Conservation (phyloP, 2,329 filamentous ascomycete species). For the Hypoxylon sp. region DNA sequence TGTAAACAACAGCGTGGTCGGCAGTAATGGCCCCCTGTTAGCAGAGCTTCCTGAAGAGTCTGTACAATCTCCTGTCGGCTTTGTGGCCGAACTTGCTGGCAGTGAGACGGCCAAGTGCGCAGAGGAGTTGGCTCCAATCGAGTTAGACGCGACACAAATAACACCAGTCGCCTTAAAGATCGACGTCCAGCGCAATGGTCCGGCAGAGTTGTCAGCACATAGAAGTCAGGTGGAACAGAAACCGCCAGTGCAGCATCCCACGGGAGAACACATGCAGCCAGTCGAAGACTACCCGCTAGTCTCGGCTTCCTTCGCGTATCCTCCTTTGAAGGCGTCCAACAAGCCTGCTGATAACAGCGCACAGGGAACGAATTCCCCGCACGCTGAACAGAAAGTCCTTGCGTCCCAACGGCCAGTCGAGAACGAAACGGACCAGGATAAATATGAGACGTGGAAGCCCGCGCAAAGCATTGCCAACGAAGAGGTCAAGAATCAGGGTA, state of each 20-base stretch:
- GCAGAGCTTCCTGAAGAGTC: constrained; percentile 43
- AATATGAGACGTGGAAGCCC: constrained; percentile 45
- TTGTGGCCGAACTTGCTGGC: constrained; percentile 49
- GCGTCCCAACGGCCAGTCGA: constrained; percentile 22
- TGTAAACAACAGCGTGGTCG: constrained; percentile 51
- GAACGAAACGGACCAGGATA: constrained; percentile 24
- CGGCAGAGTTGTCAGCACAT: constrained; percentile 46
- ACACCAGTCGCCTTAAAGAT: constrained; percentile 25
- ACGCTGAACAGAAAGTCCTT: constrained; percentile 28
- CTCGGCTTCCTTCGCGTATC: constrained; percentile 50
- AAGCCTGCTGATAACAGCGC: constrained; percentile 4
- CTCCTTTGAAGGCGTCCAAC: constrained; percentile 35
- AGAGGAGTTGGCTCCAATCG: constrained; percentile 51
- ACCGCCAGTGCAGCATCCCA: constrained; percentile 16
- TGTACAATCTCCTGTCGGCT: constrained; percentile 46
- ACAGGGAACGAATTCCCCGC: background rate
- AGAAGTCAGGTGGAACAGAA: constrained; percentile 38
- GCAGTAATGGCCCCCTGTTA: constrained; percentile 11
- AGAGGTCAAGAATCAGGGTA: constrained; percentile 22
- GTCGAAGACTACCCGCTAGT: constrained; percentile 47
- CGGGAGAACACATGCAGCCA: constrained; percentile 22
- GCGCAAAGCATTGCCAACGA: constrained; percentile 19
- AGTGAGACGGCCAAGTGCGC: constrained; percentile 50
- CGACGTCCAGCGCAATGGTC: constrained; percentile 32
- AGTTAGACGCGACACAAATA: constrained; percentile 48